phyloP scores from a whole-genome alignment of 2,329 filamentous ascomycete species.

The Phialophora chinensis region DNA sequence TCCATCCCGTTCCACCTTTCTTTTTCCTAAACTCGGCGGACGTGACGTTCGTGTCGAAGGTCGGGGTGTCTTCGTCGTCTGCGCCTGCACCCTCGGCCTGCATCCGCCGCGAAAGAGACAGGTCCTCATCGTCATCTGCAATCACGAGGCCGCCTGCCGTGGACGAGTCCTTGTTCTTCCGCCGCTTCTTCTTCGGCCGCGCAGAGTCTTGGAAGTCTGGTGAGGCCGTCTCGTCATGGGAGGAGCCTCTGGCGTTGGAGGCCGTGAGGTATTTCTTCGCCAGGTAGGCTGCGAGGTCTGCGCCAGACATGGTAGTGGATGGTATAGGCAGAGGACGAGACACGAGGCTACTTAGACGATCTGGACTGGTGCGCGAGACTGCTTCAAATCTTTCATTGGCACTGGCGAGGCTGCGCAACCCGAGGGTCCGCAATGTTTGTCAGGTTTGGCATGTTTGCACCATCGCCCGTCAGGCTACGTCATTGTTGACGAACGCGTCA shows the following conservation, averaged over 20 bases:
- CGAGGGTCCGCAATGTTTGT: slow-evolving; percentile 2
- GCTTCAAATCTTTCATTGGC: neutral
- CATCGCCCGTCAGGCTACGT: slow-evolving; percentile 22
- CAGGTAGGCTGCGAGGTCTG: slow-evolving; percentile 75
- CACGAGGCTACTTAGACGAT: neutral
- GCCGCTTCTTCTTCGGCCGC: slow-evolving; percentile 63
- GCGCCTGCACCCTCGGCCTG: slow-evolving; percentile 37
- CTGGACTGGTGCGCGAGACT: neutral
- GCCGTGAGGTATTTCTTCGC: slow-evolving; percentile 87
- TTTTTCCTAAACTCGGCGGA: slow-evolving; percentile 68
- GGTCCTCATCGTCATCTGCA: slow-evolving; percentile 48
- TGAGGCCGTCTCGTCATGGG: slow-evolving; percentile 43
- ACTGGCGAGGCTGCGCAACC: neutral
- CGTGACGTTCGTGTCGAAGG: slow-evolving; percentile 41
- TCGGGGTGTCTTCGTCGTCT: slow-evolving; percentile 46
- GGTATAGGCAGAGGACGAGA: neutral
- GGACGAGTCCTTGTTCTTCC: slow-evolving; percentile 56
- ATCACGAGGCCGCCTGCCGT: slow-evolving; percentile 48
- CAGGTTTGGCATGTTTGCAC: slow-evolving; percentile 31
- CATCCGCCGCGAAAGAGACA: slow-evolving; percentile 40
- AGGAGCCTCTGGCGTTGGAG: slow-evolving; percentile 48
- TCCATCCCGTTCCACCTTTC: slow-evolving; percentile 74
- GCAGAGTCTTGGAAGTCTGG: slow-evolving; percentile 36
- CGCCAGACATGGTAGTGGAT: slow-evolving; percentile 57
- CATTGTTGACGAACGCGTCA: slow-evolving; percentile 33